Conservation (phyloP, 768 basidiomycete species). For the Lentinus tigrinus region DNA sequence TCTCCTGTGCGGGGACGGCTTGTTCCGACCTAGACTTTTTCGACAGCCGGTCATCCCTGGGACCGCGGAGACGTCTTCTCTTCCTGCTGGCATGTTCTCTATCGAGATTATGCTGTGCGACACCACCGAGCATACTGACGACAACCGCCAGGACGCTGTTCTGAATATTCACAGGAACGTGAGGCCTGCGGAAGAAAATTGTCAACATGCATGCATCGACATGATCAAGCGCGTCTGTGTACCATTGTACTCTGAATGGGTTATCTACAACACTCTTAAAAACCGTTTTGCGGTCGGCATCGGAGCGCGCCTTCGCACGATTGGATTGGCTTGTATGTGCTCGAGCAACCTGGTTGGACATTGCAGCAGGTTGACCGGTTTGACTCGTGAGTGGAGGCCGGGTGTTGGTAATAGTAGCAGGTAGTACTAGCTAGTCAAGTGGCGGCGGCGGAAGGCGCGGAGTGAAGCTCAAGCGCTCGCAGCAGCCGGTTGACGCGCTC, state of each 20-base stretch:
- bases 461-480: too few relatives aligned
- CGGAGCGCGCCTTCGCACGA: constrained; percentile 49
- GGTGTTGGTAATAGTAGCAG: too few relatives aligned
- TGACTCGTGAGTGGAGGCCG: not conserved
- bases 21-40: not conserved
- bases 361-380: constrained; percentile 19
- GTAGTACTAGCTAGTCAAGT: too few relatives aligned
- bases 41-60: not conserved
- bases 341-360: constrained; percentile 51
- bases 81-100: constrained; percentile 35
- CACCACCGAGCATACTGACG: constrained; percentile 48
- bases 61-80: constrained; percentile 33
- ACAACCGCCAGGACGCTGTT: constrained; percentile 54
- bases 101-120: constrained; percentile 42
- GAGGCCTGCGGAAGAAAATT: constrained; percentile 21
- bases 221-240: not conserved
- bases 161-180: constrained; percentile 61
- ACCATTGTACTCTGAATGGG: constrained; percentile 74
- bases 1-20: not conserved
- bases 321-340: constrained; percentile 61
- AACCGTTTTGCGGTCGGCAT: constrained; percentile 55
- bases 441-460: too few relatives aligned
- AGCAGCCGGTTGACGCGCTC: too few relatives aligned
- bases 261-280: constrained; percentile 73
- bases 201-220: not conserved